phyloP scores from a whole-genome alignment of 192 early-diverging fungal genomes.

The Umbelopsis sp. region DNA sequence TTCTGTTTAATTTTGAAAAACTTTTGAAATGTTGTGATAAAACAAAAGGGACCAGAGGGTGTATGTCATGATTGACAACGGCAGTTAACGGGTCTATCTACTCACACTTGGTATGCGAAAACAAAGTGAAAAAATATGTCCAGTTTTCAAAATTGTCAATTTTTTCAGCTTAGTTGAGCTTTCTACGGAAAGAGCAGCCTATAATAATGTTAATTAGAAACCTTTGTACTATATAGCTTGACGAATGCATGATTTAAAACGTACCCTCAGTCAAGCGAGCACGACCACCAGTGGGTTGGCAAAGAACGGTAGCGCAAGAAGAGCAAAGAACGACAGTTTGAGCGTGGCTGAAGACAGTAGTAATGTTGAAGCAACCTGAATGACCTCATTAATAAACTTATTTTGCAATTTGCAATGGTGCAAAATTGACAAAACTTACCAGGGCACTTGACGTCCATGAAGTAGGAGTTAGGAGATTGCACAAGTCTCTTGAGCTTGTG shows the following conservation, averaged over 20 bases:
- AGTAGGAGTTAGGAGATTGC: conserved; percentile 89
- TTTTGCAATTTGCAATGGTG: background rate
- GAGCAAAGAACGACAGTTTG: conserved; percentile 98
- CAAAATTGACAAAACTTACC: conserved; percentile 49
- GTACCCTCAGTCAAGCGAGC: conserved; percentile 94
- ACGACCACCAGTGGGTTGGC: conserved; percentile 98
- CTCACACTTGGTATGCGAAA: conserved; percentile 21
- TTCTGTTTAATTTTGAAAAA: conserved; percentile 4
- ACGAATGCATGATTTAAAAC: background rate
- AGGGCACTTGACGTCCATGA: conserved; percentile 98
- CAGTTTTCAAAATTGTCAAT: background rate
- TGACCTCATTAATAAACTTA: conserved; percentile 8
- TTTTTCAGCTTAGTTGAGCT: conserved; percentile 30
- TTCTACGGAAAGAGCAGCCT: conserved; percentile 37
- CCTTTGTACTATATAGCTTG: background rate
- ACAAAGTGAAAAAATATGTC: background rate
- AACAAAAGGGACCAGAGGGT: background rate
- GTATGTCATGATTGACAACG: conserved; percentile 12
- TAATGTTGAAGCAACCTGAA: conserved; percentile 90
- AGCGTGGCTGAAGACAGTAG: conserved; percentile 99
- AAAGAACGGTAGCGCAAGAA: conserved; percentile 95
- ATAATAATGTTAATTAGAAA: background rate
- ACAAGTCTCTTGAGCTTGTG: conserved; percentile 69
- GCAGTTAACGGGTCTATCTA: conserved; percentile 8
- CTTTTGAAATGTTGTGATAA: conserved; percentile 8